phyloP scores from a whole-genome alignment of 208 protist species.

The Tritrichomonas foetus region DNA sequence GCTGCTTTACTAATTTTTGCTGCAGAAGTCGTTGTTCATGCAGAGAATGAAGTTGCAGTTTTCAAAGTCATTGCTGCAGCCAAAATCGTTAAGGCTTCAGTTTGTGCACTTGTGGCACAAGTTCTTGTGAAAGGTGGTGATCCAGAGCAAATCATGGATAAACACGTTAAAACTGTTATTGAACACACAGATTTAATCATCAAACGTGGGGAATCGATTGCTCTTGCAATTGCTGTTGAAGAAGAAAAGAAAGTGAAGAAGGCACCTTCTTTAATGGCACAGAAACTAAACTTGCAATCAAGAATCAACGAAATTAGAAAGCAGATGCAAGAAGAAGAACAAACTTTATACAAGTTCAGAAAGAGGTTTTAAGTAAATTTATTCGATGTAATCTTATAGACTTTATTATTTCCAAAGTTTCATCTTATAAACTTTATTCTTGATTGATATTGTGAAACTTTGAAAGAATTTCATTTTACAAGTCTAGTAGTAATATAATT shows the following conservation, averaged over 20 bases:
- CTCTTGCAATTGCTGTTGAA: not conserved
- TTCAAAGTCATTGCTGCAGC: constrained; percentile 11
- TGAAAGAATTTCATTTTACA: too few relatives aligned
- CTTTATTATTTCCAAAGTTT: too few relatives aligned
- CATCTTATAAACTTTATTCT: too few relatives aligned
- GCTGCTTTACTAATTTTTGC: not conserved
- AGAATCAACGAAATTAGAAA: not conserved
- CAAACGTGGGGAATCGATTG: not conserved
- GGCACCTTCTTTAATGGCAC: not conserved
- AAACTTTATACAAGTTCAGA: not conserved
- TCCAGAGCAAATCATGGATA: not conserved
- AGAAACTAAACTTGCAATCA: not conserved
- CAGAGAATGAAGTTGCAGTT: not conserved
- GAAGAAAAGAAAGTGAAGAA: not conserved
- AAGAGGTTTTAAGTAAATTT: too few relatives aligned
- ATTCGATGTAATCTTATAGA: too few relatives aligned
- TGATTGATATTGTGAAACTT: too few relatives aligned
- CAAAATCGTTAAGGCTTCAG: not conserved
- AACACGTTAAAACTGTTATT: not conserved
- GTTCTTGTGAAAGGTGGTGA: not conserved
- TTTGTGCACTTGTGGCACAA: not conserved
- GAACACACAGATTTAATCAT: not conserved
- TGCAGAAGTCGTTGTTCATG: not conserved
- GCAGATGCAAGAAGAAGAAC: not conserved
- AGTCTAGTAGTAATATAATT: too few relatives aligned